Evolutionary conservation across 805 yeast species (phyloP).

Genomic region (Monosporozyma unispora): DNA sequence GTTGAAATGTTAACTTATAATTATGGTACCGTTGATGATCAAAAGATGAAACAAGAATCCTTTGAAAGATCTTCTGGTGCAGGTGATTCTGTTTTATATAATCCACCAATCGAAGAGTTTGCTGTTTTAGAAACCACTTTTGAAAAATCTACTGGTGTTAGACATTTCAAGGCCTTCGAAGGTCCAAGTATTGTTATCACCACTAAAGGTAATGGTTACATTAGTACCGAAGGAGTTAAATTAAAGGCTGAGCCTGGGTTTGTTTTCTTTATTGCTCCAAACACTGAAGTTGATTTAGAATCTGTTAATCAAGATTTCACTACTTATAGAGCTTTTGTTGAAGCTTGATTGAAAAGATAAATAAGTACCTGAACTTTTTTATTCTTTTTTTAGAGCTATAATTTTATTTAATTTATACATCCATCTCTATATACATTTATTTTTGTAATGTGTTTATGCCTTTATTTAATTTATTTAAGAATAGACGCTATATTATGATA

Average conservation of each 20-base stretch:
- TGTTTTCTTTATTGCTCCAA: conserved; percentile 80
- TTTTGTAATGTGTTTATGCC: background rate
- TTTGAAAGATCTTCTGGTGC: conserved; percentile 51
- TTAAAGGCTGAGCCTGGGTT: conserved; percentile 57
- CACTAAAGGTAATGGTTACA: conserved; percentile 69
- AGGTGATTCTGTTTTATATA: conserved; percentile 60
- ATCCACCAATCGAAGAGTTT: conserved; percentile 97
- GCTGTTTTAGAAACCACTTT: conserved; percentile 81
- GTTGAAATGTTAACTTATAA: conserved; percentile 87
- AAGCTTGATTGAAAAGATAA: conserved; percentile 32
- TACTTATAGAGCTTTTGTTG: conserved; percentile 85
- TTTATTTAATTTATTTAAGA: background rate
- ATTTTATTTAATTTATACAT: background rate
- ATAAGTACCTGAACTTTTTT: no score
- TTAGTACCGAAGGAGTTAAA: conserved; percentile 36
- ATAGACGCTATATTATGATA: background rate
- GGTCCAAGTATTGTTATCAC: conserved; percentile 87
- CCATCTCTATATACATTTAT: background rate
- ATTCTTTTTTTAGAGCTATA: no score
- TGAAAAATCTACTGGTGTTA: conserved; percentile 36
- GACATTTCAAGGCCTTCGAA: conserved; percentile 49
- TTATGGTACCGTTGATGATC: conserved; percentile 83
- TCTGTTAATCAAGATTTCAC: conserved; percentile 51
- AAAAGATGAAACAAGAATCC: conserved; percentile 65
- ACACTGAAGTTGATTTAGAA: conserved; percentile 50